Conservation (phyloP, 2,329 filamentous ascomycete genomes). For the Lachnellula suecica region DNA sequence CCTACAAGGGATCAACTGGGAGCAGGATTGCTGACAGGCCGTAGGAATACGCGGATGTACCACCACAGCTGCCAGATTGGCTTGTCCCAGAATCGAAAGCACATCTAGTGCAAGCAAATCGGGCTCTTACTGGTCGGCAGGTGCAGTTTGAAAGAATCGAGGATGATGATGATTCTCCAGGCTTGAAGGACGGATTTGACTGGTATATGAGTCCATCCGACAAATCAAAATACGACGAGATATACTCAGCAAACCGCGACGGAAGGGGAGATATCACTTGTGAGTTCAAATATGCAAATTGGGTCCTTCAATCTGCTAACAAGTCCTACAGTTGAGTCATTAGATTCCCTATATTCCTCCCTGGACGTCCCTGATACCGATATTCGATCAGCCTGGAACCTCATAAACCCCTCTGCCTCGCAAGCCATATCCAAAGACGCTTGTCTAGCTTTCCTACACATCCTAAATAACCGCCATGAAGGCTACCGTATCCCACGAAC, state of each 20-base stretch:
- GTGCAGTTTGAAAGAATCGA: slow-evolving; percentile 83
- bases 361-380: slow-evolving; percentile 75
- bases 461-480: slow-evolving; percentile 93
- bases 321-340: slow-evolving; percentile 60
- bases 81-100: slow-evolving; percentile 94
- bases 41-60: slow-evolving; percentile 90
- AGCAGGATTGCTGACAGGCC: slow-evolving; percentile 3
- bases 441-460: slow-evolving; percentile 90
- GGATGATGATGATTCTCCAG: slow-evolving; percentile 77
- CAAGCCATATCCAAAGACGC: slow-evolving; percentile 92
- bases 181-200: slow-evolving; percentile 94
- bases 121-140: slow-evolving; percentile 76
- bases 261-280: slow-evolving; percentile 80
- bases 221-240: slow-evolving; percentile 93
- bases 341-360: slow-evolving; percentile 82
- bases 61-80: slow-evolving; percentile 84
- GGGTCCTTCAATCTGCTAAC: slow-evolving; percentile 21
- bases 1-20: slow-evolving; percentile 1
- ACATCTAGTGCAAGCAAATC: slow-evolving; percentile 80
- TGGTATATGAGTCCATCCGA: slow-evolving; percentile 98
- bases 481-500: slow-evolving; percentile 90
- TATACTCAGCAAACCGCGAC: slow-evolving; percentile 91
- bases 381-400: slow-evolving; percentile 90
- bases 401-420: slow-evolving; percentile 87
- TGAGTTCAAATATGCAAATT: slow-evolving; percentile 41